Base-by-base conservation (phyloP, 2,329 filamentous ascomycete species). In the Claviceps capensis region DNA sequence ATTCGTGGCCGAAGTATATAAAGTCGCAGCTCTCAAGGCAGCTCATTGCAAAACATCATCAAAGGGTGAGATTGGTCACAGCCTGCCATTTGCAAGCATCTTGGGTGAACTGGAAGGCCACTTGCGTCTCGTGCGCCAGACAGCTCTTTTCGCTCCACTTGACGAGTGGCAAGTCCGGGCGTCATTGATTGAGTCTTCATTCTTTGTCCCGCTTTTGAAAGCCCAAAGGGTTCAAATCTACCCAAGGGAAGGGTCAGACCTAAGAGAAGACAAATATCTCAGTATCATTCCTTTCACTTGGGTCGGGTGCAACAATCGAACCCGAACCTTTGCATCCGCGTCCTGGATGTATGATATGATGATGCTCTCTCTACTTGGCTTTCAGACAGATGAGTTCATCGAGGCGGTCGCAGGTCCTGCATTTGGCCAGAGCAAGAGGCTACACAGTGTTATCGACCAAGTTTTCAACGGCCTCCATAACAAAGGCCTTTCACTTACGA, bases 351-450 rank as follows among this genome's bases (percentile, higher is more conserved):
- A 41, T 17, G 51, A 54, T 13, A 55, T 57, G 56, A 53, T 52
- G 52, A 46, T 45, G 13, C 36, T 57, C 3, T 46, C 54, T 9
- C 19, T 53, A 22, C 23, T 55, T 14, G 48, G 47, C 9, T 52
- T 44, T 23, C 53, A 53, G 44, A 48, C 45, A 16, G 55, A 55
- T 36, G 52, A 57, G 50, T 55, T 50, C 37, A 54, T 57, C 34
- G 55, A 57, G 45, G 38, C 47, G 4, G 50, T 53, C 4, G 52
- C 52, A 17, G 55, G 34, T 22, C 37, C 47, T 9, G 22, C 26
- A 16, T 53, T 52, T 37, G 11, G 14, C 6, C 14, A 38, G 11
- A 34, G 40, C 34, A 36, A 36, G 16, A 16, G n/a, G 3, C 30
- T 48, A 4, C 36, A 36, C 34, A 37, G 13, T 6, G n/a, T 48